Evolutionary conservation across 1,284 basidiomycete species (phyloP), one percentile per base, ranked within the genome.

Genomic region (Leccinum pachyderme): DNA sequence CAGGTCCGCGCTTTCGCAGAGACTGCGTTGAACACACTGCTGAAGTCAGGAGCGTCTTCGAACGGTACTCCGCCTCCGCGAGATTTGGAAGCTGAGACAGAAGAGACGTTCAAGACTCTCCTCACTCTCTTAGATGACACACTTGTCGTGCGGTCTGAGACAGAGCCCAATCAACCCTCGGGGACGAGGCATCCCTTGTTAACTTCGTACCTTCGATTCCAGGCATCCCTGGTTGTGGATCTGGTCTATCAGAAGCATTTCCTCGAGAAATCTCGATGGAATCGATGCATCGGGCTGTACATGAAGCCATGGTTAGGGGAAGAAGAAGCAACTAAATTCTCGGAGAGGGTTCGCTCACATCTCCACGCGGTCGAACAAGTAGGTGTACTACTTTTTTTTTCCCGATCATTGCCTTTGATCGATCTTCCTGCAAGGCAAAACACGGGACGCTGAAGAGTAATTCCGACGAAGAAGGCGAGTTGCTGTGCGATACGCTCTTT

Each of bases 401-500:
- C 31, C 53, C 39, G 43, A 35, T 49, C 43, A 43, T 52, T 47
- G n/a, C 44, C 46, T 47, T 46, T 56, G 53, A 56, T 56, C 35
- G 25, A 59, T 28, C 37, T 47, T 47, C 50, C 22, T 55, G 56
- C 41, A 49, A 89, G 83, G 84, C 79, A 13, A 87, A 84, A 63
- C 66, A 81, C 66, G 74, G 77, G 35, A 67, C 71, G 59, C 62
- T 72, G 54, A 57, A 72, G 50, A 65, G 64, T 55, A 72, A 77
- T 59, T 72, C 84, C 63, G 81, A 82, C 35, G 88, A 88, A 61
- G 93, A 92, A 66, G 90, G 86, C 54, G 93, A 95, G 72, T 74
- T 96, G 50, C 79, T 98, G 47, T 96, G 94, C 72, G 88, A 98
- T 70, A 95, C 89, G 1, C 83, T 95, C 53, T 99, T 99, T 79